Base-by-base conservation (phyloP, 1,139 yeast species). In the Zygosaccharomyces sapae region DNA sequence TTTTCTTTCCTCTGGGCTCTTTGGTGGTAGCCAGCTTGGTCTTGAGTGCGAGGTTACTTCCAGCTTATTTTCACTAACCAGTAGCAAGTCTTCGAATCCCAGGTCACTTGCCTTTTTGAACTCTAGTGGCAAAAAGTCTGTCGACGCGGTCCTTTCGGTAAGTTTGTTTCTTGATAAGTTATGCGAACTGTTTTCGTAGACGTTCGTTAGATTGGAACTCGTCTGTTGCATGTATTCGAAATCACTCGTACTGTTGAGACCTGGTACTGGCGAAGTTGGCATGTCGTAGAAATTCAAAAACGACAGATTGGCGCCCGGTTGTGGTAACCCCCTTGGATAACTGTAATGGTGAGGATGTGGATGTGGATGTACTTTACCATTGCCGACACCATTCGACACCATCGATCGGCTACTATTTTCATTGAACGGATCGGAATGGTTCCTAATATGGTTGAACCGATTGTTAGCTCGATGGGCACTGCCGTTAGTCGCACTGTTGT, bases 1-100 rank as follows among this genome's bases (percentile, higher is more conserved):
- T 40, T 58, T 56, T 31, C 68, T 64, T 52, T 76, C 80, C 2
- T 57, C 57, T 4, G 63, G 53, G 41, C 66, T 65, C 57, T 76
- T 76, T 9, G 80, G 80, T 8, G 80, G 80, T 25, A 75, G 55
- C 76, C 79, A 74, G 41, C 73, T 66, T 2, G 80, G 80, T 45
- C 80, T 67, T 1, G 79, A 70, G 10, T 70, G 70, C 12, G 76
- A 62, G 16, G 70, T 55, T 30, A 60, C 55, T 39, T 70, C 67
- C 43, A 72, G 48, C 57, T 73, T 75, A 54, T 72, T 76, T 31
- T 63, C 68, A 0, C 81, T 76, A 1, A 77, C 70, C 27, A 77
- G 57, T 41, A 65, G 60, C 47, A 73, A 55, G 55, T 78, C 81
- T 46, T 78, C 82, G 47, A 76, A 58, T 1, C 75, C 72, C 29